Conservation (phyloP, 768 basidiomycete genomes). For the Dacryopinax spathularia region DNA sequence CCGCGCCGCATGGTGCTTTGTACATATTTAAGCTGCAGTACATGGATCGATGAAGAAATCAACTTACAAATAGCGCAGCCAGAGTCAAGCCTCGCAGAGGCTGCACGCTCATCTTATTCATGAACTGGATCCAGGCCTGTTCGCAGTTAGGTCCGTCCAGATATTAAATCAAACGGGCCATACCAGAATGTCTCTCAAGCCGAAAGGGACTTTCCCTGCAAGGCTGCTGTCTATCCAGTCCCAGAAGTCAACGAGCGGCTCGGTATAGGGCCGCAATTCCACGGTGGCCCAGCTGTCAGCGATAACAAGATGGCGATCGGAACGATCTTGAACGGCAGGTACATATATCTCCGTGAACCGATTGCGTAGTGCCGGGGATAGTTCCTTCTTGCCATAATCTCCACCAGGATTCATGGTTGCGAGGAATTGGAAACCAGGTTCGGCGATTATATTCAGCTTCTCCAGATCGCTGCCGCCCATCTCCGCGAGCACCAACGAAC, state of each 20-base stretch:
- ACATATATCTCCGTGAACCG: slow-evolving; percentile 99
- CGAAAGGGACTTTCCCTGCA: slow-evolving; percentile 50
- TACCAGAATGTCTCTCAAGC: slow-evolving; percentile 81
- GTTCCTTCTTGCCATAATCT: slow-evolving; percentile 96
- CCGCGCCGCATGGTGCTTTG: slow-evolving; percentile 78
- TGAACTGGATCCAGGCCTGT: slow-evolving; percentile 91
- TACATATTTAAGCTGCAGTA: slow-evolving; percentile 8
- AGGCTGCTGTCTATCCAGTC: slow-evolving; percentile 59
- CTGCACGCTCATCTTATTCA: slow-evolving; percentile 40
- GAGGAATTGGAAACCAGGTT: slow-evolving; percentile 64
- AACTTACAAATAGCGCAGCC: slow-evolving; percentile 54
- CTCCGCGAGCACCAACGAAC: slow-evolving; percentile 84
- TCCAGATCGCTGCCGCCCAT: slow-evolving; percentile 64
- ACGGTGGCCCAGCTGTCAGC: slow-evolving; percentile 49
- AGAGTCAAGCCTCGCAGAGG: slow-evolving; percentile 21
- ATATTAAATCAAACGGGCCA: slow-evolving; percentile 16
- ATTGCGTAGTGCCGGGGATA: slow-evolving; percentile 91
- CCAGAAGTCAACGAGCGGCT: slow-evolving; percentile 55
- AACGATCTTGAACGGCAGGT: slow-evolving; percentile 56
- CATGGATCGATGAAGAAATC: not conserved
- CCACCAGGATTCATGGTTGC: slow-evolving; percentile 99
- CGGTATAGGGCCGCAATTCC: slow-evolving; percentile 41
- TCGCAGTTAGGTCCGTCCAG: too few relatives aligned
- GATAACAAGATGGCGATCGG: slow-evolving; percentile 69
- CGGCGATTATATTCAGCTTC: slow-evolving; percentile 51